Percentiles rank a stretch among this genome's conserved stretches.
Conservation (phyloP, 768 basidiomycete species). For the Phylloporus scabripes region DNA sequence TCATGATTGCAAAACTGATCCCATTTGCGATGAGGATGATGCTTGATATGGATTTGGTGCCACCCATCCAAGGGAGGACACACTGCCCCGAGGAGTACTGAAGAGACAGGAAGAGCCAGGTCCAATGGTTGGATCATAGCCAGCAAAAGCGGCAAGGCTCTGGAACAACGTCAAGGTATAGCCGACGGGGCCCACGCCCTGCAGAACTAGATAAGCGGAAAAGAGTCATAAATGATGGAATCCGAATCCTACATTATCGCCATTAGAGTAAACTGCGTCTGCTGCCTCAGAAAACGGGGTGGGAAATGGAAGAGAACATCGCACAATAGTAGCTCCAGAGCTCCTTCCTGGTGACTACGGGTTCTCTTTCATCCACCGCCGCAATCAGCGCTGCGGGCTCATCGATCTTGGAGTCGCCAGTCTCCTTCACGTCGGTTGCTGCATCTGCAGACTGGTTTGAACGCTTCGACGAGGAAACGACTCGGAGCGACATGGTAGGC, state of each 20-base stretch:
- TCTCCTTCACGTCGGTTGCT: slow-evolving; percentile 1
- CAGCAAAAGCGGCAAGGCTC: slow-evolving; percentile 62
- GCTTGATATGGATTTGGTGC: slow-evolving; percentile 70
- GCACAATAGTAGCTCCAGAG: slow-evolving; percentile 77
- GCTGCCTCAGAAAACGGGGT: not conserved
- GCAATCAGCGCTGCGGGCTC: slow-evolving; percentile 34
- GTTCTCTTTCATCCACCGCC: slow-evolving; percentile 47
- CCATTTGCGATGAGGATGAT: slow-evolving; percentile 73
- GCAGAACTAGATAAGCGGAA: not conserved
- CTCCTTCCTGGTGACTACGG: slow-evolving; percentile 65
- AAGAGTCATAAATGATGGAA: not conserved
- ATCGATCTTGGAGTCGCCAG: slow-evolving; percentile 4
- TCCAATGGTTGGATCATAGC: slow-evolving; percentile 65
- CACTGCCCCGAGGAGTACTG: slow-evolving; percentile 61
- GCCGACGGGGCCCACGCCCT: slow-evolving; percentile 68
- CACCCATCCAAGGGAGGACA: slow-evolving; percentile 73
- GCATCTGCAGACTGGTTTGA: not conserved
- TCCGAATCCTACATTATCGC: slow-evolving; percentile 55
- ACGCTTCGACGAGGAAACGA: slow-evolving; percentile 4
- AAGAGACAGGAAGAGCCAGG: slow-evolving; percentile 64
- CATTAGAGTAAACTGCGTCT: slow-evolving; percentile 69
- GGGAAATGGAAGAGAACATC: not conserved
- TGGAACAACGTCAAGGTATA: slow-evolving; percentile 79
- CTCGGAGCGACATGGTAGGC: slow-evolving; percentile 14
- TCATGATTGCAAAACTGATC: slow-evolving; percentile 75